phyloP scores from a whole-genome alignment of 176 grass and related monocot genomes.

The Hyparrhenia diplandra region DNA sequence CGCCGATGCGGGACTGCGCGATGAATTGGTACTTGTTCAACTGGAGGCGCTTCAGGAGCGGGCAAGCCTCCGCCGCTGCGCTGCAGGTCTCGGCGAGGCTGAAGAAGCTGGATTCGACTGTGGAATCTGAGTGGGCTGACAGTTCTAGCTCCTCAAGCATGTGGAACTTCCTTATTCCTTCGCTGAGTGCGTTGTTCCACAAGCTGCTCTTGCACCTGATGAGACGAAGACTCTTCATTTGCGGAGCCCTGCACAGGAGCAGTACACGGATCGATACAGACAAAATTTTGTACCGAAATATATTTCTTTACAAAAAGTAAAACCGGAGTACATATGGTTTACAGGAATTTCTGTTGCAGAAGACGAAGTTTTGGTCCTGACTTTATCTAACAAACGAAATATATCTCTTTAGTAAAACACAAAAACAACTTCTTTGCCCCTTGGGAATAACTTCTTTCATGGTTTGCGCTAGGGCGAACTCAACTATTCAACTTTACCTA shows the following conservation, averaged over 20 bases:
- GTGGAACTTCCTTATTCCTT: neutral
- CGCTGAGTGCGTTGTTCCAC: neutral
- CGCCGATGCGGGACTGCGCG: neutral
- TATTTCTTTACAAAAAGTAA: no score
- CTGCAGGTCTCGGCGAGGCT: neutral
- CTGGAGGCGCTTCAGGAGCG: neutral
- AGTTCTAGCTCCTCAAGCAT: slow-evolving; percentile 32
- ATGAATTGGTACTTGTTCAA: neutral
- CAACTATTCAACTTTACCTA: no score
- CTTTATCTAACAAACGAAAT: no score
- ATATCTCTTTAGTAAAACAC: no score
- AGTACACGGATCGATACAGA: no score
- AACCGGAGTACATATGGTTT: no score
- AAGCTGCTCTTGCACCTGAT: neutral
- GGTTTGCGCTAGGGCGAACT: no score
- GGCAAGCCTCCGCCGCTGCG: neutral
- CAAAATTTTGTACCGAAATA: no score
- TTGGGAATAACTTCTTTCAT: no score
- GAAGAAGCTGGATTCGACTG: neutral
- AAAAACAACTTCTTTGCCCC: no score
- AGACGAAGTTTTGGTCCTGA: no score
- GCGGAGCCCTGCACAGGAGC: slow-evolving; percentile 8
- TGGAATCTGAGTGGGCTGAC: neutral
- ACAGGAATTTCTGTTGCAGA: no score
- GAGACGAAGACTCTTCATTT: slow-evolving; percentile 6